Evolutionary conservation across 148 eudicot species (phyloP), one percentile per base, ranked within the genome.

Genomic region (Euryodendron excelsum): DNA sequence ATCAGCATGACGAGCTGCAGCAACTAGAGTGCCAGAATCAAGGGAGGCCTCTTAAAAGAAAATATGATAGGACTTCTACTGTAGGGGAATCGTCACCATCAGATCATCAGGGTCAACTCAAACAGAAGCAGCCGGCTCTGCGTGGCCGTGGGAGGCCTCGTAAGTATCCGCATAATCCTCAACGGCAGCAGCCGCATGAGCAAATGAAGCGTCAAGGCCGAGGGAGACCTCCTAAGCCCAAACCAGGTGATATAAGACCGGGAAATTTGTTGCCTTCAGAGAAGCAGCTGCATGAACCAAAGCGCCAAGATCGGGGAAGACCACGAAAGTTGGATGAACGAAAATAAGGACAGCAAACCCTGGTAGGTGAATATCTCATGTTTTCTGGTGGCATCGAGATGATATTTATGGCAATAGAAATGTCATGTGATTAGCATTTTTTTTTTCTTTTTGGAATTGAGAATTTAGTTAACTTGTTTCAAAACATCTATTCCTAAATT

Each of bases 101-200:
- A 50, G 8, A 31, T 72, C 61, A 21, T 72, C 58, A 70, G 41
- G 12, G 21, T 72, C 75, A 72, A 52, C 15, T 28, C 3, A 44
- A 72, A 31, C 61, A 33, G 27, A 14, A 70, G 47, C 64, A 13
- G 11, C 28, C 11, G 36, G 45, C 31, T 73, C 48, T 30, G 36
- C n/a, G 48, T 10, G 47, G 48, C 21, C 61, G 48, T n/a, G 30
- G 48, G 45, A 21, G 64, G 31, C 48, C 33, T 53, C n/a, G 11
- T 2, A 70, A 73, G 64, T n/a, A 39, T 73, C 45, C 20, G 48
- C 76, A 73, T 56, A 28, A 70, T 17, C 37, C 74, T 70, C 58
- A 47, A n/a, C n/a, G n/a, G 58, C 64, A 73, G 33, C 10, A 66
- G 76, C 76, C n/a, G 30, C 44, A 20, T 30, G 62, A 58, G 77